Evolutionary conservation across 2,329 filamentous ascomycete genomes (phyloP).

Genomic region (Fusarium goolgardi): DNA sequence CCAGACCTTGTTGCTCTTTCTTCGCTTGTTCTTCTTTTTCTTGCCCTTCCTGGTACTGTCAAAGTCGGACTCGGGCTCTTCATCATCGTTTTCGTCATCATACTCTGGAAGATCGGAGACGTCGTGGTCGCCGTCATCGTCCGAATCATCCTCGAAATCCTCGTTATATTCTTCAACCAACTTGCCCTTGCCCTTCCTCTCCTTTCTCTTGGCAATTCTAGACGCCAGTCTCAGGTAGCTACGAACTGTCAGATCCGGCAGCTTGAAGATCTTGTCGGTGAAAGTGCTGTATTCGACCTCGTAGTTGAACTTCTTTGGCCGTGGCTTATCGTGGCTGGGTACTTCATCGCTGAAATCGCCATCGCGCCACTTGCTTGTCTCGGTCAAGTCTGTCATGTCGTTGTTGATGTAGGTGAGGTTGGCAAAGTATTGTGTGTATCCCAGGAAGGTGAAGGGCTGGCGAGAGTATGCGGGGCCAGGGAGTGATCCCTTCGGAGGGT

Average conservation of each 20-base stretch:
- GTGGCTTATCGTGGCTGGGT: slow-evolving; percentile 61
- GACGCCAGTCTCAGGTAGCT: slow-evolving; percentile 84
- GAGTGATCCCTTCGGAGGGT: slow-evolving; percentile 76
- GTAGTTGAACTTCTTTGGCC: slow-evolving; percentile 75
- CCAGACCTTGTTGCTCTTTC: slow-evolving; percentile 76
- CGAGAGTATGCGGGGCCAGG: slow-evolving; percentile 92
- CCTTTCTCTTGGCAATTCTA: slow-evolving; percentile 69
- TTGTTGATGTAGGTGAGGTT: slow-evolving; percentile 94
- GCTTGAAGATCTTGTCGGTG: slow-evolving; percentile 77
- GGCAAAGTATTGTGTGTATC: slow-evolving; percentile 91
- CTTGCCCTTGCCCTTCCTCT: slow-evolving; percentile 42
- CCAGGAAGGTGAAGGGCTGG: slow-evolving; percentile 80
- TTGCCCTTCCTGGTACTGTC: slow-evolving; percentile 24
- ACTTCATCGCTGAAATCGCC: slow-evolving; percentile 72
- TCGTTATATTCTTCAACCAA: slow-evolving; percentile 33
- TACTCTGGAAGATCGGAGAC: slow-evolving; percentile 26
- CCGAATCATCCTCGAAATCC: slow-evolving; percentile 46
- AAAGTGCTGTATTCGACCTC: slow-evolving; percentile 89
- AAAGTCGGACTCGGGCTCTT: slow-evolving; percentile 36
- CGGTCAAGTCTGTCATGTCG: slow-evolving; percentile 60
- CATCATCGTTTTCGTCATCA: slow-evolving; percentile 41
- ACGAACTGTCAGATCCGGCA: slow-evolving; percentile 85
- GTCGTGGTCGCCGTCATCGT: slow-evolving; percentile 42
- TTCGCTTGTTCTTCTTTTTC: slow-evolving; percentile 58
- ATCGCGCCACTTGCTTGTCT: slow-evolving; percentile 67